These are phyloP conservation scores for Erysimum pusillum DNA, from an alignment of 441 rosid genomes.

Conservation along the genomic window DNA sequence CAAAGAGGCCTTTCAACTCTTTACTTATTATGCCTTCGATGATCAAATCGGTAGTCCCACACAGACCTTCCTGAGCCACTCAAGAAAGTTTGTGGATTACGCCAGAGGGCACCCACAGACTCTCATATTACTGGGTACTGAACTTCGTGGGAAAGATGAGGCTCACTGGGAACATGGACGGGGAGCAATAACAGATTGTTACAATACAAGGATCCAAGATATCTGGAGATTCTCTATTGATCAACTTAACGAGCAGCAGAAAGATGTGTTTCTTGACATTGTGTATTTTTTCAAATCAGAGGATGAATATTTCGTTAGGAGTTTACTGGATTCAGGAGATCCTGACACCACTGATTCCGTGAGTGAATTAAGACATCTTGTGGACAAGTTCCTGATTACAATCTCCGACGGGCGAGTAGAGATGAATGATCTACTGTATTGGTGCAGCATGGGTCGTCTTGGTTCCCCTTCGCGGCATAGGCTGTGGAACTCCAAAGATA, in stretches of 20 bases:
- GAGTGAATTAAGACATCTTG: conserved; percentile 17
- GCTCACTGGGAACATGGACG: background rate
- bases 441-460: background rate
- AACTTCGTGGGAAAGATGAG: background rate
- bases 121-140: background rate
- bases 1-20: conserved; percentile 8
- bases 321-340: conserved; percentile 23
- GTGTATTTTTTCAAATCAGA: conserved; percentile 6
- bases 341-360: background rate
- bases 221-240: background rate
- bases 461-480: background rate
- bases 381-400: conserved; percentile 11
- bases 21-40: background rate
- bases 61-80: background rate
- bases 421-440: background rate
- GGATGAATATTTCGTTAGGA: conserved; percentile 24
- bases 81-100: background rate
- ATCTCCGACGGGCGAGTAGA: background rate
- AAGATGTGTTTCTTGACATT: conserved; percentile 26
- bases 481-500: background rate
- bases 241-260: conserved; percentile 14
- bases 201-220: background rate
- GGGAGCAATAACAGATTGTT: background rate
- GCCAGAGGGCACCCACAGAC: background rate
- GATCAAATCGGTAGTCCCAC: background rate